Evolutionary conservation across 1,284 basidiomycete genomes (phyloP), one percentile per base, ranked within the genome.

Genomic region (Cryptococcus jaspeensis): DNA sequence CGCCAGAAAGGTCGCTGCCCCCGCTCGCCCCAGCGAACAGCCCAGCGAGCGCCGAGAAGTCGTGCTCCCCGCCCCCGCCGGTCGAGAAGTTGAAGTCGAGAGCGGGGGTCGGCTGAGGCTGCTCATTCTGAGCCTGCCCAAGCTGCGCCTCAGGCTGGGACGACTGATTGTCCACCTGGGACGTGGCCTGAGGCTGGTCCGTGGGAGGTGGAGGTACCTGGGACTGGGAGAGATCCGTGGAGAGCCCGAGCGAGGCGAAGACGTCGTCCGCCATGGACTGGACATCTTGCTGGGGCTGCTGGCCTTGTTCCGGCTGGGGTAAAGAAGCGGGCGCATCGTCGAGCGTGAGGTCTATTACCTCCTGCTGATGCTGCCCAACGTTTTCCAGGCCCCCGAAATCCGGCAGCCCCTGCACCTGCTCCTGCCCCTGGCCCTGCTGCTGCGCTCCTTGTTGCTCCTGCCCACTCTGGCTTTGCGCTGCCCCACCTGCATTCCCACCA

Each of bases 31-130:
- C 37, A 8, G 35, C 23, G 46, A 61, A 61, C 41, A 61, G 20
- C 28, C 59, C 59, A 2, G 59, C 59, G 41, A 61, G 47, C 39
- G 59, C 59, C 2, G 59, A 61, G 38, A 55, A 61, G 35, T 61
- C 59, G 5, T 46, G 32, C n/a, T 58, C 56, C 5, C 44, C 49
- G n/a, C 41, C 51, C 16, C 35, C 43, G 32, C 46, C n/a, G n/a
- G n/a, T 37, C 2, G 52, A 28, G 20, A 61, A 52, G 36, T 58
- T 56, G 42, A 61, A 55, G 25, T 55, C 52, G 12, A 52, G 22
- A 2, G 25, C 15, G 40, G 7, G 18, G 8, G n/a, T 42, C 13
- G 20, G 20, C 11, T 7, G 16, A 11, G 8, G 20, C 16, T 18
- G 16, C 28, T 20, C 44, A 25, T 46, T 46, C 16, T 22, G 20